Conservation (phyloP, 495 filamentous ascomycete species). For the Aspergillus wentii region DNA sequence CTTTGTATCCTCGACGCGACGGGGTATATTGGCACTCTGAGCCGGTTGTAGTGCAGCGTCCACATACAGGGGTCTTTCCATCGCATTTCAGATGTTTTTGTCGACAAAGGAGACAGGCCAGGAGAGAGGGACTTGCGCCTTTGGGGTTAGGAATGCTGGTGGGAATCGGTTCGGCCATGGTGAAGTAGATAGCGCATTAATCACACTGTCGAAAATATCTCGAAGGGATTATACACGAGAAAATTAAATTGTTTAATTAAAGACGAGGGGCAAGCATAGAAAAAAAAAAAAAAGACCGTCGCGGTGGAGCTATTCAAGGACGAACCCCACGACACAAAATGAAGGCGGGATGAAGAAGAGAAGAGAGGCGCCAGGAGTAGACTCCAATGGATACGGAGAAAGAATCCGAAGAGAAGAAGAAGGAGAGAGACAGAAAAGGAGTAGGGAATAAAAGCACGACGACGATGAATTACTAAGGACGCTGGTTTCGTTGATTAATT, state of each 20-base stretch:
- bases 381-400: no score
- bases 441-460: constrained; percentile 9
- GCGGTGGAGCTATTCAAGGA: no score
- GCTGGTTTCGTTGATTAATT: no score
- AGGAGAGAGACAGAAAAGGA: background rate
- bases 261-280: no score
- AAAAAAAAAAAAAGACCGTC: no score
- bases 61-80: constrained; percentile 35
- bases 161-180: constrained; percentile 19
- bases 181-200: constrained; percentile 17
- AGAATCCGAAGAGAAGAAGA: constrained; percentile 1
- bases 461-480: no score
- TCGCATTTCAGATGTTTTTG: constrained; percentile 56
- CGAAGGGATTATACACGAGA: no score
- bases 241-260: no score
- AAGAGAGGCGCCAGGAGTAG: no score
- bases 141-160: constrained; percentile 10
- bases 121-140: constrained; percentile 33
- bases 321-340: no score
- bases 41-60: constrained; percentile 31
- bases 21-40: constrained; percentile 40
- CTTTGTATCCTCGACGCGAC: constrained; percentile 45
- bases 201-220: no score
- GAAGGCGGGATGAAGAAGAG: no score
- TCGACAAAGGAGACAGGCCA: constrained; percentile 55